Evolutionary conservation across 176 grass and related monocot species (phyloP).

Genomic region (Carex myosuroides): DNA sequence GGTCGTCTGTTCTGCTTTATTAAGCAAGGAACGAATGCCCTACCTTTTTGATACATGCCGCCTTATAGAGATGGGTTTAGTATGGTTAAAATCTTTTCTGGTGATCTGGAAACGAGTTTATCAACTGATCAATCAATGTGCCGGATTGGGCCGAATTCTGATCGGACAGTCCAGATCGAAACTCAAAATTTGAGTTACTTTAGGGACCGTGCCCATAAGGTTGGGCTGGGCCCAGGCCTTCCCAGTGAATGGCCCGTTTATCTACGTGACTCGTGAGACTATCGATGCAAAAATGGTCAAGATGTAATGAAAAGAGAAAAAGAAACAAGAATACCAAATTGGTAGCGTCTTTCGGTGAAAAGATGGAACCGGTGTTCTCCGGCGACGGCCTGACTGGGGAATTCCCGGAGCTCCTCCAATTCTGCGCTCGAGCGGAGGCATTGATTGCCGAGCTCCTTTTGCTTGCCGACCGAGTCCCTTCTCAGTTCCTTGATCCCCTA

Average conservation of each 20-base stretch:
- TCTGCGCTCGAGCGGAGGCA: constrained; percentile 55
- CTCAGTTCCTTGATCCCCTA: constrained; percentile 45
- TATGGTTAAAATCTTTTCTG: background rate
- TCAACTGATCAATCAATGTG: background rate
- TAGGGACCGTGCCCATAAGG: too few relatives aligned
- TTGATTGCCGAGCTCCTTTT: constrained; percentile 54
- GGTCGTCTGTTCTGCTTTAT: background rate
- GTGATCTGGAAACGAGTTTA: background rate
- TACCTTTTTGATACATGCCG: background rate
- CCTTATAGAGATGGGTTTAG: background rate
- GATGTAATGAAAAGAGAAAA: background rate
- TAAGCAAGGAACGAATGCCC: background rate
- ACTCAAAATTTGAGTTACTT: too few relatives aligned
- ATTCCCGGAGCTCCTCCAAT: constrained; percentile 53
- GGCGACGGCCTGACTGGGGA: constrained; percentile 13
- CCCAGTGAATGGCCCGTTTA: background rate
- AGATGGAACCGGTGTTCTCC: background rate
- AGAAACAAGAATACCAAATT: background rate
- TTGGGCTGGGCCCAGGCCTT: background rate
- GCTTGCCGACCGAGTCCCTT: constrained; percentile 42
- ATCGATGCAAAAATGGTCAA: background rate
- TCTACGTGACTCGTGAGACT: background rate
- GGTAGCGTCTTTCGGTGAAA: background rate
- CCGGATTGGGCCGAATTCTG: too few relatives aligned
- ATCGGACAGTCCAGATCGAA: too few relatives aligned